Percentiles rank a stretch among this genome's conserved stretches.
phyloP scores from a whole-genome alignment of 2,329 filamentous ascomycete genomes.

The Zymoseptoria crescenta region DNA sequence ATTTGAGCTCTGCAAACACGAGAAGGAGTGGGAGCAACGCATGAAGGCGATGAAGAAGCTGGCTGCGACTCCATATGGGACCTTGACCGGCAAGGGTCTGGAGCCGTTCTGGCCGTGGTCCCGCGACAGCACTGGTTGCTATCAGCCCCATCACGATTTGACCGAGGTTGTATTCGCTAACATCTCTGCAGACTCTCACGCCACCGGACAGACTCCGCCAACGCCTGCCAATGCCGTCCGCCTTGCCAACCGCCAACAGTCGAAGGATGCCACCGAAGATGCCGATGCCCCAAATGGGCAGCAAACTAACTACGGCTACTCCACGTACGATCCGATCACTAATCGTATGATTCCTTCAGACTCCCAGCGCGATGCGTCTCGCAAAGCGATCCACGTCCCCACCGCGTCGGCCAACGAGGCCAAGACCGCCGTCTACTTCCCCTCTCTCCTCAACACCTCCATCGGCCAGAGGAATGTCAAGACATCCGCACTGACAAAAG shows the following conservation, averaged over 20 bases:
- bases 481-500: constrained; percentile 25
- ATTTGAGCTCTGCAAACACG: constrained; percentile 23
- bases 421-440: constrained; percentile 17
- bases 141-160: background rate
- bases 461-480: constrained; percentile 8
- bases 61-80: constrained; percentile 37
- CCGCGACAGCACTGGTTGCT: background rate
- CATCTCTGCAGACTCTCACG: background rate
- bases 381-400: constrained; percentile 14
- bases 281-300: constrained; percentile 8
- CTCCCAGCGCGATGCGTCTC: constrained; percentile 5
- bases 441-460: constrained; percentile 21
- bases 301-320: constrained; percentile 20
- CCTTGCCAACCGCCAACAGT: background rate
- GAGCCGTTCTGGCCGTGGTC: constrained; percentile 27
- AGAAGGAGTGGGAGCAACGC: constrained; percentile 28
- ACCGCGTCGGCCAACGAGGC: constrained; percentile 8
- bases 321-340: constrained; percentile 32
- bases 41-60: constrained; percentile 29
- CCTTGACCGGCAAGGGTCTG: constrained; percentile 36
- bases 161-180: background rate
- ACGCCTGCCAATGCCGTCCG: constrained; percentile 1
- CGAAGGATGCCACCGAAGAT: constrained; percentile 2
- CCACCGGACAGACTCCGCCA: constrained; percentile 3
- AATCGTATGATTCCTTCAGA: constrained; percentile 29